Percentiles rank a stretch among this genome's conserved stretches.
phyloP scores from a whole-genome alignment of 2,329 filamentous ascomycete species.

The Pestalotiopsis sp. region DNA sequence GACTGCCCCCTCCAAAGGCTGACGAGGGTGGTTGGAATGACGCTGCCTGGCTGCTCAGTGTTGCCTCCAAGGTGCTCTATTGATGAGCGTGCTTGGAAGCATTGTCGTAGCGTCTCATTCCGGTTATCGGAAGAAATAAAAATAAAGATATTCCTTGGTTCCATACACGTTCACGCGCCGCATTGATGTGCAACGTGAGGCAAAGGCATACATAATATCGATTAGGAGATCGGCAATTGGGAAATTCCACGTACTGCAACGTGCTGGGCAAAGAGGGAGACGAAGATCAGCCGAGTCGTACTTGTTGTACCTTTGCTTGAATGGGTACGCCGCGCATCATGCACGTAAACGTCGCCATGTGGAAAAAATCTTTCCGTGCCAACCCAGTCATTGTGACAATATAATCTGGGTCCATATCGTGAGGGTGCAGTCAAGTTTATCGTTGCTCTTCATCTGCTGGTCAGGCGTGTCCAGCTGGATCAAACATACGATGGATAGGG shows the following conservation, averaged over 20 bases:
- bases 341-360: too few species aligned
- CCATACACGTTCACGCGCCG: too few species aligned
- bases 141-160: neutral
- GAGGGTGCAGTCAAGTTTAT: neutral
- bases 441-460: neutral
- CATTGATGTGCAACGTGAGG: too few species aligned
- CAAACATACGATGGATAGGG: neutral
- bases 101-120: neutral
- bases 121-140: neutral
- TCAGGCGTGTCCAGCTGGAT: neutral
- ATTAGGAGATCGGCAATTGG: too few species aligned
- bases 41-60: conserved; percentile 68
- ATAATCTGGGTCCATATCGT: too few species aligned
- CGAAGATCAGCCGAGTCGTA: too few species aligned
- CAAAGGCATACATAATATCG: neutral
- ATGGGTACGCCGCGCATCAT: too few species aligned
- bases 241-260: too few species aligned
- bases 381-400: too few species aligned
- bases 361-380: too few species aligned
- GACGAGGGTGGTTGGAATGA: conserved; percentile 68
- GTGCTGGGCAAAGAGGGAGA: too few species aligned
- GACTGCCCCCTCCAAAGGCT: conserved; percentile 50
- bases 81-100: neutral
- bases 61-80: conserved; percentile 66
- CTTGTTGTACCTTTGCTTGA: too few species aligned